Base-by-base conservation (phyloP, 805 yeast species). In the Myxozyma kluyveri region DNA sequence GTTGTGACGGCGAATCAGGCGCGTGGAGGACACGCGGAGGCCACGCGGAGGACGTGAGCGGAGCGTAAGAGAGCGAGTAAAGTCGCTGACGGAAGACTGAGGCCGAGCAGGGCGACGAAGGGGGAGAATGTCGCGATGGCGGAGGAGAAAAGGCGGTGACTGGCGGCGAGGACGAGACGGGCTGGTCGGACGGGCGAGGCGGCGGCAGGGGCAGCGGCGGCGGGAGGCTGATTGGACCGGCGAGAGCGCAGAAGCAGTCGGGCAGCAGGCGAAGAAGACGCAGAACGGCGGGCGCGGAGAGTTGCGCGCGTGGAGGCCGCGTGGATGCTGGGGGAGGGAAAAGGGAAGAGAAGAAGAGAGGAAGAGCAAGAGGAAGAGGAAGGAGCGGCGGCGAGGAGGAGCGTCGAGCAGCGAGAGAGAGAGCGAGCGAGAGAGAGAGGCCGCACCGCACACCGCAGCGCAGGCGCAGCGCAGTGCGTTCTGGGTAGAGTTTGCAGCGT, bases 361-460 rank as follows among this genome's bases (percentile, higher is more conserved):
- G 5, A 31, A 40, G 38, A 26, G 45, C 5, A 24, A 29, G 14
- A 7, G 14, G 3, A 36, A 26, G 31, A 18, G 33, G 31, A 21
- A 38, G 32, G 23, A 38, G 19, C 22, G 43, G 43, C 22, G 19
- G 42, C 49, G 49, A 29, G 19, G 41, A 31, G 26, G 48, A 31
- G 42, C 23, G 17, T 27, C 47, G 19, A 33, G 41, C 23, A 17
- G 2, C 12, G 31, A 23, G 45, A 32, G n/a, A 31, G 42, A 18
- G 19, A 39, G 23, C 23, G 33, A 29, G 33, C 9, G 33, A n/a
- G n/a, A n/a, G n/a, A n/a, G n/a, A n/a, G n/a, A n/a, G n/a, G n/a
- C n/a, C n/a, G n/a, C n/a, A n/a, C n/a, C n/a, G n/a, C n/a, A n/a
- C n/a, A n/a, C n/a, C n/a, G n/a, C n/a, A n/a, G n/a, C n/a, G n/a